These are phyloP conservation scores for Xylaria sp. DNA, from an alignment of 2,329 filamentous ascomycete species.

Conservation along the genomic window DNA sequence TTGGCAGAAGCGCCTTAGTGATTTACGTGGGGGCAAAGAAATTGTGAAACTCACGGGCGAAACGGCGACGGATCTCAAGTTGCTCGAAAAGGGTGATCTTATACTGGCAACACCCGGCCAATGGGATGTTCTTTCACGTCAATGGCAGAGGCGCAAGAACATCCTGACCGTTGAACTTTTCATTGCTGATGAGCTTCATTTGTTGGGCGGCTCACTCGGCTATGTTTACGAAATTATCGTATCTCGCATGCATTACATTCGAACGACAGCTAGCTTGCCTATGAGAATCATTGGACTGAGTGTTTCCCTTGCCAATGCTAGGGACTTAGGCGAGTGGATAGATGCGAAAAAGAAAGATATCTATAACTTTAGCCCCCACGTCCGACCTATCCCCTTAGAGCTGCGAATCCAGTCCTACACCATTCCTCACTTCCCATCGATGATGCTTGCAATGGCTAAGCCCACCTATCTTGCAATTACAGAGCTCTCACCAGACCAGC, in stretches of 20 bases:
- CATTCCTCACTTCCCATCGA: constrained; percentile 94
- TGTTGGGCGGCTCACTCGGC: constrained; percentile 86
- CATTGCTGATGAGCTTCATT: constrained; percentile 94
- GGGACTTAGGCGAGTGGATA: constrained; percentile 97
- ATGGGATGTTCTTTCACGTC: constrained; percentile 95
- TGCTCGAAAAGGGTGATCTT: constrained; percentile 87
- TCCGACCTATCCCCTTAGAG: constrained; percentile 88
- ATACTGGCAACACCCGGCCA: constrained; percentile 92
- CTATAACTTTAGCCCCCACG: constrained; percentile 96
- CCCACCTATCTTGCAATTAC: constrained; percentile 90
- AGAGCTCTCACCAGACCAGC: constrained; percentile 88
- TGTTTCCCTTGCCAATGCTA: constrained; percentile 91
- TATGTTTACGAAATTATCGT: constrained; percentile 96
- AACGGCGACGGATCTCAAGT: constrained; percentile 87
- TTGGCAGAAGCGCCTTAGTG: constrained; percentile 82
- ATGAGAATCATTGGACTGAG: constrained; percentile 90
- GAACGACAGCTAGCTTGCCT: constrained; percentile 83
- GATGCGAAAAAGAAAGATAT: constrained; percentile 98
- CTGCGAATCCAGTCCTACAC: constrained; percentile 95
- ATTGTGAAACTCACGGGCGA: constrained; percentile 95
- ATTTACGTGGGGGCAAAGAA: constrained; percentile 83
- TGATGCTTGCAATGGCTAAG: constrained; percentile 99
- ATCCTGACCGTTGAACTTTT: constrained; percentile 90
- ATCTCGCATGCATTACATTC: constrained; percentile 97
- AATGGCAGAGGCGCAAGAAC: constrained; percentile 97